Conservation (phyloP, 345 rosid species). For the Balakata baccata region DNA sequence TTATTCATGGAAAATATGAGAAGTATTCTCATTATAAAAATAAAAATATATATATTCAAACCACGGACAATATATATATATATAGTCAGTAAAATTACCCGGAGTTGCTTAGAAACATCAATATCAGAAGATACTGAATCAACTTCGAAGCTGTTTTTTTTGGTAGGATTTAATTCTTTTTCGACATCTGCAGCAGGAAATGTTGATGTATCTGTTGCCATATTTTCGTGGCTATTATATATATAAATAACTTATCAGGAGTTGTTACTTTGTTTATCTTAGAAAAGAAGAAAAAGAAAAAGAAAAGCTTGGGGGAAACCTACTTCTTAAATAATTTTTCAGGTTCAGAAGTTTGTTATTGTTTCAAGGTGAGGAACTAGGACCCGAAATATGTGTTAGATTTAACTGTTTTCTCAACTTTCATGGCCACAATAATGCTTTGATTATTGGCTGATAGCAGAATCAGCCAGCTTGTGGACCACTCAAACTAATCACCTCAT, state of each 20-base stretch:
- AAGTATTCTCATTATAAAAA: too few relatives aligned
- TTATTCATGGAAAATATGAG: too few relatives aligned
- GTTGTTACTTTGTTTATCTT: slow-evolving; percentile 3
- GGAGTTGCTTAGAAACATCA: slow-evolving; percentile 24
- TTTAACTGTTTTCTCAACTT: neutral
- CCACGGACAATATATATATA: too few relatives aligned
- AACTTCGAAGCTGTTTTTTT: slow-evolving; percentile 34
- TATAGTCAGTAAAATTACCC: slow-evolving; percentile 16
- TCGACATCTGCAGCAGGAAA: slow-evolving; percentile 49
- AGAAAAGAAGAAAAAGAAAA: slow-evolving; percentile 9
- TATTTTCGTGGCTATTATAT: slow-evolving; percentile 7
- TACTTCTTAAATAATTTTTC: too few relatives aligned
- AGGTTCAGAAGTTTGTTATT: neutral
- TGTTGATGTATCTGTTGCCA: slow-evolving; percentile 32
- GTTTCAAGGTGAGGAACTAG: slow-evolving; percentile 12
- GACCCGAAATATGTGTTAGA: slow-evolving; percentile 21
- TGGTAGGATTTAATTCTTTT: slow-evolving; percentile 38
- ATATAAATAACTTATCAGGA: neutral
- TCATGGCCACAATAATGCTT: neutral
- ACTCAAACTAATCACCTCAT: too few relatives aligned
- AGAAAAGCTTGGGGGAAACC: neutral
- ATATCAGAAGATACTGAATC: slow-evolving; percentile 49
- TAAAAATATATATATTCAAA: too few relatives aligned
- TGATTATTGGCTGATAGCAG: too few relatives aligned
- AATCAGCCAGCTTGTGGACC: too few relatives aligned